Evolutionary conservation across 192 early-diverging fungal species (phyloP).

Genomic region (Nowakowskiella sp.): DNA sequence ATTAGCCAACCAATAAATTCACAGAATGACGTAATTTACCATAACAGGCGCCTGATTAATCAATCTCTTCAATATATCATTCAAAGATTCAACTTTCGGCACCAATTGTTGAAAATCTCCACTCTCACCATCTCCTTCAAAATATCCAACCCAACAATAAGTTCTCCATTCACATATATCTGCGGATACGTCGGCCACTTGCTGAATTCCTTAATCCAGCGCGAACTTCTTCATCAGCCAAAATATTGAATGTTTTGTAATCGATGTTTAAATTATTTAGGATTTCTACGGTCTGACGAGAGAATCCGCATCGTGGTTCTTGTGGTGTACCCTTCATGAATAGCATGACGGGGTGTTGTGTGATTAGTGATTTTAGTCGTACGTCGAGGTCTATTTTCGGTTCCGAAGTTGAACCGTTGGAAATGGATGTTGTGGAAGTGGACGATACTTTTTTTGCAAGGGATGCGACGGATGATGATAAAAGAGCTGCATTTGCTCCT

Average conservation of each 20-base stretch:
- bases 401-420: too few species aligned
- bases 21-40: constrained; percentile 9
- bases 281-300: constrained; percentile 68
- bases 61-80: constrained; percentile 31
- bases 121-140: constrained; percentile 47
- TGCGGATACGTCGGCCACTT: constrained; percentile 97
- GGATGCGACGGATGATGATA: constrained; percentile 65
- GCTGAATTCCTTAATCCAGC: constrained; percentile 70
- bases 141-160: constrained; percentile 52
- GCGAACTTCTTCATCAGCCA: constrained; percentile 85
- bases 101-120: constrained; percentile 45
- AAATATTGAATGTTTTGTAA: constrained; percentile 87
- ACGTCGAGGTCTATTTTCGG: constrained; percentile 21
- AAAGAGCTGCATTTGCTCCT: constrained; percentile 76
- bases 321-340: constrained; percentile 94
- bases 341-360: constrained; percentile 68
- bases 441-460: constrained; percentile 36
- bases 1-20: background rate
- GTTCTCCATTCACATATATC: constrained; percentile 47
- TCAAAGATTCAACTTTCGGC: constrained; percentile 34
- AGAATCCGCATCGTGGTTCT: constrained; percentile 90
- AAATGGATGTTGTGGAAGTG: too few species aligned
- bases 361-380: constrained; percentile 32
- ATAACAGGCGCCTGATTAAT: constrained; percentile 36
- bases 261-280: constrained; percentile 65